Conservation (phyloP, 305 asterid species). For the Rubia balearica region DNA sequence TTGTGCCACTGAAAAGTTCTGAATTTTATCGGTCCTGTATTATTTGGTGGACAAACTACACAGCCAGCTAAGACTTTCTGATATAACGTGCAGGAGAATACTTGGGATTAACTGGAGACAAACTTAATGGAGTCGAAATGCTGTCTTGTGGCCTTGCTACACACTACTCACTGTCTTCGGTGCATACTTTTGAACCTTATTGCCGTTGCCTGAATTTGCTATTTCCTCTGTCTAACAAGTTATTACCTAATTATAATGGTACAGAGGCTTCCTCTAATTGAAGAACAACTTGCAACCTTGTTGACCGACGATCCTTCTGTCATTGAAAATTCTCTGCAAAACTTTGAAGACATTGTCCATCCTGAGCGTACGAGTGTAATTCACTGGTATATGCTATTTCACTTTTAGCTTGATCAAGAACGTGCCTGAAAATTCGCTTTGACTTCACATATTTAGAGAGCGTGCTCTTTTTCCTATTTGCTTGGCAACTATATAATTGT, state of each 20-base stretch:
- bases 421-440: not conserved
- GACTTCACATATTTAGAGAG: not conserved
- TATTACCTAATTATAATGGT: slow-evolving; percentile 18
- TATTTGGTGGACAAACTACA: not conserved
- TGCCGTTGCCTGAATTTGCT: slow-evolving; percentile 10
- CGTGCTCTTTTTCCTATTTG: not conserved
- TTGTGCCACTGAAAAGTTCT: not conserved
- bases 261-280: slow-evolving; percentile 78
- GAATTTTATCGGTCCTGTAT: not conserved
- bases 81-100: slow-evolving; percentile 64
- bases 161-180: slow-evolving; percentile 53
- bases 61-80: not conserved
- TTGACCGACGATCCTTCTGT: slow-evolving; percentile 84
- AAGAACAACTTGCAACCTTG: slow-evolving; percentile 70
- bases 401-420: not conserved
- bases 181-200: slow-evolving; percentile 23
- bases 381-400: slow-evolving; percentile 43
- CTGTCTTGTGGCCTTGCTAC: slow-evolving; percentile 96
- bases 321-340: slow-evolving; percentile 56
- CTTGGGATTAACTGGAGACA: slow-evolving; percentile 84
- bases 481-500: not conserved
- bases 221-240: slow-evolving; percentile 7
- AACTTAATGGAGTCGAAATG: slow-evolving; percentile 82
- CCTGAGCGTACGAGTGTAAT: slow-evolving; percentile 65
- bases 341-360: slow-evolving; percentile 48